These are phyloP conservation scores for Solanum ossicruentum DNA, from an alignment of 257 asterid species.

Conservation along the genomic window DNA sequence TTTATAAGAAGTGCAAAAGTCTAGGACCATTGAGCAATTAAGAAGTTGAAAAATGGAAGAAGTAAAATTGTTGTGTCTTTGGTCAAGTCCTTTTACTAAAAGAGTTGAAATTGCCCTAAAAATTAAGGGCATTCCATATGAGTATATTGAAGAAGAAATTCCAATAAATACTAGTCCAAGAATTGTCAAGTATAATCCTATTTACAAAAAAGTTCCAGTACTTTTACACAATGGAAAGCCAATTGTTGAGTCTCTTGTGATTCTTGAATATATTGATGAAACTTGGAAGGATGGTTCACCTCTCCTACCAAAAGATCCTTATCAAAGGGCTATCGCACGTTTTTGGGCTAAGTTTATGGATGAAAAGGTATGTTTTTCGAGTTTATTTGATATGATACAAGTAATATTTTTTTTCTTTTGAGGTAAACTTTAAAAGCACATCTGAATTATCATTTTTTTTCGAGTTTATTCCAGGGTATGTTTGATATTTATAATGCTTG, in stretches of 20 bases:
- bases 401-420: no score
- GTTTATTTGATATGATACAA: no score
- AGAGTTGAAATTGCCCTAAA: constrained; percentile 31
- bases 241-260: constrained; percentile 24
- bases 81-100: constrained; percentile 24
- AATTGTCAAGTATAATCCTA: constrained; percentile 33
- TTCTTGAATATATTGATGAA: constrained; percentile 47
- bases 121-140: constrained; percentile 32
- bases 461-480: no score
- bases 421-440: no score
- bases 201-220: constrained; percentile 30
- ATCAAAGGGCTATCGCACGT: constrained; percentile 27
- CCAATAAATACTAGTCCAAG: constrained; percentile 18
- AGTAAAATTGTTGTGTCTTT: constrained; percentile 30
- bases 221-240: constrained; percentile 36
- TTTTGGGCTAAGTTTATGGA: constrained; percentile 43
- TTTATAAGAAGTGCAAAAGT: neutral
- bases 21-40: neutral
- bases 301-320: constrained; percentile 30
- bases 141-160: constrained; percentile 18
- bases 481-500: no score
- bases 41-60: constrained; percentile 14
- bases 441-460: no score
- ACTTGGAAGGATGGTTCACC: constrained; percentile 18
- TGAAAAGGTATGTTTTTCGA: constrained; percentile 21